Percentiles rank a stretch among this genome's conserved stretches.
These are phyloP conservation scores for Brettanomyces anomalus DNA, from an alignment of 805 yeast genomes.

Conservation along the genomic window DNA sequence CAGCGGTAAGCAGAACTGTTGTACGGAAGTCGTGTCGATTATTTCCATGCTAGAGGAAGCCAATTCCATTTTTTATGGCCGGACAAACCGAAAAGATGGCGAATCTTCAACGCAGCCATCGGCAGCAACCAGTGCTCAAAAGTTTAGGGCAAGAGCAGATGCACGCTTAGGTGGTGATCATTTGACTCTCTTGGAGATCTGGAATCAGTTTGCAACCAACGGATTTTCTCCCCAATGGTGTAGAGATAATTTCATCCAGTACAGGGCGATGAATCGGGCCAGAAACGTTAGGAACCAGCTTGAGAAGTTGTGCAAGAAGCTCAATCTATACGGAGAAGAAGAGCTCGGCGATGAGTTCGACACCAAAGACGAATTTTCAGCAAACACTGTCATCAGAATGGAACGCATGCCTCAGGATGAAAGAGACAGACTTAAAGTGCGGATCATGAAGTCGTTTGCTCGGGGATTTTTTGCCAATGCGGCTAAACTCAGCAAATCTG, in stretches of 20 bases:
- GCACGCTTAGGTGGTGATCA: slow-evolving; percentile 61
- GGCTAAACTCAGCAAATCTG: slow-evolving; percentile 49
- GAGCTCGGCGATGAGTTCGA: neutral
- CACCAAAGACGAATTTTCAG: neutral
- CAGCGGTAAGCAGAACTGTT: slow-evolving; percentile 52
- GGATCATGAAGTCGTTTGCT: slow-evolving; percentile 46
- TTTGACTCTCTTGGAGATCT: slow-evolving; percentile 62
- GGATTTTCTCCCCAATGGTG: slow-evolving; percentile 78
- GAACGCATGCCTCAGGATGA: slow-evolving; percentile 5
- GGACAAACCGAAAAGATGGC: slow-evolving; percentile 53
- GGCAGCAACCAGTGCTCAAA: neutral
- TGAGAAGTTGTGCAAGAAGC: slow-evolving; percentile 46
- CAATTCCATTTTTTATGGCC: slow-evolving; percentile 59
- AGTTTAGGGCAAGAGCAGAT: neutral
- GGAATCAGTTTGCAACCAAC: slow-evolving; percentile 63
- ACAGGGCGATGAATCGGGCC: slow-evolving; percentile 59
- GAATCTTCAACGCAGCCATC: slow-evolving; percentile 27
- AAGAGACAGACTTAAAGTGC: slow-evolving; percentile 19
- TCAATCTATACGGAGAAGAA: slow-evolving; percentile 29
- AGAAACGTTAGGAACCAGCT: slow-evolving; percentile 67
- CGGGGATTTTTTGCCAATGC: slow-evolving; percentile 65
- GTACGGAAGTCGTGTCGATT: slow-evolving; percentile 61
- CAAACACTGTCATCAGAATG: too few relatives aligned
- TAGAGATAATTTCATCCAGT: slow-evolving; percentile 71
- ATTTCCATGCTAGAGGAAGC: slow-evolving; percentile 81